These are phyloP conservation scores for Phytopythium litorale DNA, from an alignment of 352 stramenopile species.

Conservation along the genomic window DNA sequence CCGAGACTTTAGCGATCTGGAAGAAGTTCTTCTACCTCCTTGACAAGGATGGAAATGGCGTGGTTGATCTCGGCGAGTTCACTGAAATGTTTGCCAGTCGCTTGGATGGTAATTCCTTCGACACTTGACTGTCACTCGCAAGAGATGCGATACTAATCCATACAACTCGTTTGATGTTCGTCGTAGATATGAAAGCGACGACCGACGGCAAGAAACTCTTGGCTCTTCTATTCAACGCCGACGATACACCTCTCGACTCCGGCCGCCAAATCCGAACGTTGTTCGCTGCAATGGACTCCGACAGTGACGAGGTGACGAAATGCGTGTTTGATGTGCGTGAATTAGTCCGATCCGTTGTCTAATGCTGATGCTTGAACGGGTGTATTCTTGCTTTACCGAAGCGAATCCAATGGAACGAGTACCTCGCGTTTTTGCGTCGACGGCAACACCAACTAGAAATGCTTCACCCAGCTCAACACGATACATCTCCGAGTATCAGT, in stretches of 20 bases:
- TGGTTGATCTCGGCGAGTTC: conserved; percentile 59
- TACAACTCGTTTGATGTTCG: not conserved
- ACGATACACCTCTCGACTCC: not conserved
- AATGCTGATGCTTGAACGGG: not conserved
- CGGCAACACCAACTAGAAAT: not conserved
- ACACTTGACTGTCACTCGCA: not conserved
- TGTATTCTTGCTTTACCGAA: conserved; percentile 2
- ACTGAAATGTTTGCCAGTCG: conserved; percentile 34
- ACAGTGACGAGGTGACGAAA: conserved; percentile 36
- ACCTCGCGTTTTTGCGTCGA: conserved; percentile 39
- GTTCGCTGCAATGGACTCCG: conserved; percentile 46
- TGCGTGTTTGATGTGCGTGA: not conserved
- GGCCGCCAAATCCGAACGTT: conserved; percentile 16
- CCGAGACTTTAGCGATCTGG: conserved; percentile 36
- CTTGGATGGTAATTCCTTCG: conserved; percentile 22
- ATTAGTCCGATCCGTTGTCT: not conserved
- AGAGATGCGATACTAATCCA: not conserved
- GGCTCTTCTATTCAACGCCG: conserved; percentile 20
- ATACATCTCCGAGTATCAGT: not conserved
- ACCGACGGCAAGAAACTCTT: conserved; percentile 41
- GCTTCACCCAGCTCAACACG: not conserved
- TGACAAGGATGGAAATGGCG: conserved; percentile 47
- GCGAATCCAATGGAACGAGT: conserved; percentile 57
- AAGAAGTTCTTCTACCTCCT: conserved; percentile 74
- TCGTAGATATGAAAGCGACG: conserved; percentile 29